Conservation (phyloP, 192 early-diverging fungal species). For the Mortierella antarctica region DNA sequence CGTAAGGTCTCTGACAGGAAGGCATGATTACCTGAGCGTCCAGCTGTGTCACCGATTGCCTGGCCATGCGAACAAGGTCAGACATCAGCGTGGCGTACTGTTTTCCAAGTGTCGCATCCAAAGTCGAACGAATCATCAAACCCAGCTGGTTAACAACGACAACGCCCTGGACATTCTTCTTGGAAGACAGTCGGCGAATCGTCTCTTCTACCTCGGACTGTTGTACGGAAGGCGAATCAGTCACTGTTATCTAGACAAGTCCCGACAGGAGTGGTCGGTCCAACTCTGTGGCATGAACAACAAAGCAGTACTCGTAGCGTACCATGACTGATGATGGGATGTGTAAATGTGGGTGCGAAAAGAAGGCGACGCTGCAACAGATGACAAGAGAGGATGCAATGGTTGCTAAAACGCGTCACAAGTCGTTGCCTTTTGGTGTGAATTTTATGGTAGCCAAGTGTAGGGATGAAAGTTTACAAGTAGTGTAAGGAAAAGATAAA, state of each 20-base stretch:
- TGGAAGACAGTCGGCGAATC: conserved; percentile 84
- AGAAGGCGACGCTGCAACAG: no score
- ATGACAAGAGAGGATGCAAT: no score
- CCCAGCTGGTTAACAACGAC: conserved; percentile 94
- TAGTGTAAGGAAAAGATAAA: background rate
- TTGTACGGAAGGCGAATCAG: no score
- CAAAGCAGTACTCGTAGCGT: no score
- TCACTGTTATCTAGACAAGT: no score
- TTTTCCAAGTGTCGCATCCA: conserved; percentile 82
- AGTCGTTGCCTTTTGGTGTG: no score
- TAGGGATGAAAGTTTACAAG: no score
- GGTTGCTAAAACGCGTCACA: no score
- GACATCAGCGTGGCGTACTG: conserved; percentile 88
- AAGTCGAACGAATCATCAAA: conserved; percentile 88
- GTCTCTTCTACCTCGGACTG: conserved; percentile 92
- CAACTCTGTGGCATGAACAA: no score
- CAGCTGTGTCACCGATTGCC: conserved; percentile 78
- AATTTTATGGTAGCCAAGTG: no score
- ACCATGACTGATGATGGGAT: no score
- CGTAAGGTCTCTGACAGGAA: background rate
- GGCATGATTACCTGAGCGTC: conserved; percentile 77
- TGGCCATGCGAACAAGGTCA: conserved; percentile 81
- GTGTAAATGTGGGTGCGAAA: background rate
- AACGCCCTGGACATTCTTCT: conserved; percentile 93
- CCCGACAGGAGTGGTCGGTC: no score